These are phyloP conservation scores for Tolypocladium ovalisporum DNA, from an alignment of 2,329 filamentous ascomycete species.

Conservation along the genomic window DNA sequence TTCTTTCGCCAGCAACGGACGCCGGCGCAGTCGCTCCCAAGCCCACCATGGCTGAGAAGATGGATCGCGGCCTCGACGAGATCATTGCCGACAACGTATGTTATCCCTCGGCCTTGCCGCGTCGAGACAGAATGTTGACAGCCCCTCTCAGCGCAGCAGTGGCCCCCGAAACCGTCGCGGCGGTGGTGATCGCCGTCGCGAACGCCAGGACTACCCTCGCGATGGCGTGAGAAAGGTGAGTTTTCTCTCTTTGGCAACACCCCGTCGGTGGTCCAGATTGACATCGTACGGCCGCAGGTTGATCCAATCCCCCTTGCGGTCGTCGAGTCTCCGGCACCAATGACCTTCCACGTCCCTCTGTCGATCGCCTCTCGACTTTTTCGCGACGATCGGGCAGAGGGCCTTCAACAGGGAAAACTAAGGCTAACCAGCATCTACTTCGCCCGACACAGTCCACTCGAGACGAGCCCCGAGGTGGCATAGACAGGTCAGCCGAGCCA, in stretches of 20 bases:
- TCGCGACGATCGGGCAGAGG: conserved; percentile 17
- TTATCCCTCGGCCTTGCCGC: background rate
- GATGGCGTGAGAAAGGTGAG: conserved; percentile 84
- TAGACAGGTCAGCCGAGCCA: conserved; percentile 50
- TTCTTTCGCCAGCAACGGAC: background rate
- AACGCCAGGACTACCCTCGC: conserved; percentile 48
- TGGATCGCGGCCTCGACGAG: conserved; percentile 46
- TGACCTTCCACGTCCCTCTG: conserved; percentile 16
- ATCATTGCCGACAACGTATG: conserved; percentile 41
- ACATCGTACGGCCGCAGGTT: conserved; percentile 16
- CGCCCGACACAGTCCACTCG: conserved; percentile 45
- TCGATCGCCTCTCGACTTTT: conserved; percentile 17
- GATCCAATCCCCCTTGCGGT: conserved; percentile 19
- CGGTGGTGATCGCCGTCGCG: conserved; percentile 21
- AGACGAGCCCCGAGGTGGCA: conserved; percentile 48
- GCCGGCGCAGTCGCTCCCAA: background rate
- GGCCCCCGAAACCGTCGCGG: conserved; percentile 24
- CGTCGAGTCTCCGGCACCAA: conserved; percentile 15
- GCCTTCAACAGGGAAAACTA: conserved; percentile 24
- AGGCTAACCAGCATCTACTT: conserved; percentile 16
- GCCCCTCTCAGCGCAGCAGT: conserved; percentile 17
- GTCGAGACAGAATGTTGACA: background rate
- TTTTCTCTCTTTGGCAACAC: background rate
- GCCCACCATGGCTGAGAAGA: conserved; percentile 27
- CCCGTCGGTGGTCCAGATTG: background rate